A percentile compares a stretch with the other conserved stretches of the same genome.
phyloP scores from a whole-genome alignment of 2,329 filamentous ascomycete genomes.

The Beauveria sp. region DNA sequence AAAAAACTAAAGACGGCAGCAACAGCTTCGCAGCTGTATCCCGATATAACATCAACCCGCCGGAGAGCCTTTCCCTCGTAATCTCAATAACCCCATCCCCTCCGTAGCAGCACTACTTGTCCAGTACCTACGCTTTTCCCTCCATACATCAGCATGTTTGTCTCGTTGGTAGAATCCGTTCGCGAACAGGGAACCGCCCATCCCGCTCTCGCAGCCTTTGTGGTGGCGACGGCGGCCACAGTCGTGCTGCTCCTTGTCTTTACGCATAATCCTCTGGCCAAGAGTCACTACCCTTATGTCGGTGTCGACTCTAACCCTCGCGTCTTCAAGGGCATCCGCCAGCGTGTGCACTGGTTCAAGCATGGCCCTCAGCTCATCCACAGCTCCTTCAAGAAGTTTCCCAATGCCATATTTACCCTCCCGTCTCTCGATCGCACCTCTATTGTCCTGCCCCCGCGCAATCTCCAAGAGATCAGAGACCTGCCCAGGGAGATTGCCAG shows the following conservation, averaged over 20 bases:
- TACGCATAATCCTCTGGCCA: neutral
- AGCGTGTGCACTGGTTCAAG: neutral
- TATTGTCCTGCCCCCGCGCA: neutral
- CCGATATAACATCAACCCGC: neutral
- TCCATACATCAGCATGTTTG: neutral
- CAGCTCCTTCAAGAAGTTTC: neutral
- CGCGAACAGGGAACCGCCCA: neutral
- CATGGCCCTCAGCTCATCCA: neutral
- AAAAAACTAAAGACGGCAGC: neutral
- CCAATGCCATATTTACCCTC: neutral
- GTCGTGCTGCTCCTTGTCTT: neutral
- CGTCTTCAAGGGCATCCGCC: neutral
- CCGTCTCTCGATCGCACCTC: neutral
- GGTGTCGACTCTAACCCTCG: neutral
- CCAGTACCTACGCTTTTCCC: neutral
- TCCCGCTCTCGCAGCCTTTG: neutral
- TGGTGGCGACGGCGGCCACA: neutral
- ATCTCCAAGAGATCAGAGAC: neutral
- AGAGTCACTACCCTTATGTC: neutral
- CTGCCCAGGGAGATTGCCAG: neutral
- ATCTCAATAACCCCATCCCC: neutral
- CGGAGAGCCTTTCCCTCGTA: neutral
- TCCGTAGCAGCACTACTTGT: neutral
- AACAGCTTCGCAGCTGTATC: neutral
- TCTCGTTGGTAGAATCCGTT: neutral